A percentile compares a stretch with the other conserved stretches of the same genome.
Evolutionary conservation across 2,329 filamentous ascomycete genomes (phyloP).

Genomic region (Stagonosporopsis vannaccii): DNA sequence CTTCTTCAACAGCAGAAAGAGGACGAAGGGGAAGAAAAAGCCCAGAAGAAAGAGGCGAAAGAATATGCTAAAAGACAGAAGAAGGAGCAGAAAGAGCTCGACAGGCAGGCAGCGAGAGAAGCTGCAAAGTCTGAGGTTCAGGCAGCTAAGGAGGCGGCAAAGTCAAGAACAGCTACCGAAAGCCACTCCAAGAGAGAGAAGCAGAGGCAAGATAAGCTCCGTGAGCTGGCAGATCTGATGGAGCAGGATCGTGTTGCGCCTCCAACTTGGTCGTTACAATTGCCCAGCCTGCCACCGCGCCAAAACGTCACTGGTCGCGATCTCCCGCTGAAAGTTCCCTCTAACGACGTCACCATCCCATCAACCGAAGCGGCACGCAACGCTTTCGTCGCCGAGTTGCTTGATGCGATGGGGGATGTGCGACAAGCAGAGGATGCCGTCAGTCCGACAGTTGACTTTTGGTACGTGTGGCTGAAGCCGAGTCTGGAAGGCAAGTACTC

Average conservation of each 20-base stretch:
- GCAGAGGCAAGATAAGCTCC: not conserved
- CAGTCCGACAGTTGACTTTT: not conserved
- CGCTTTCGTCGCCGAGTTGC: not conserved
- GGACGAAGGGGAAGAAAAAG: too few relatives aligned
- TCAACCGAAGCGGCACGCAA: not conserved
- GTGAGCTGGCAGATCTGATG: not conserved
- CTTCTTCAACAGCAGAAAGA: not conserved
- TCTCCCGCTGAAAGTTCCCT: not conserved
- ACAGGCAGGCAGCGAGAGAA: not conserved
- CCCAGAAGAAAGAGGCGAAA: not conserved
- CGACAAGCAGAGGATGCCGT: not conserved
- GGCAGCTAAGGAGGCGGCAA: not conserved
- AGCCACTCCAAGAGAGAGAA: not conserved
- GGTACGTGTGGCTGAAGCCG: constrained; percentile 14
- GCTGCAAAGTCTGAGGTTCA: not conserved
- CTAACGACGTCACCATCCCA: not conserved
- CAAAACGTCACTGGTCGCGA: not conserved
- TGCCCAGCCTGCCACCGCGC: not conserved
- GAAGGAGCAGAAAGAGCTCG: not conserved
- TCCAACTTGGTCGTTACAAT: not conserved
- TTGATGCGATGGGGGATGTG: constrained; percentile 1
- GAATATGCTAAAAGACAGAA: not conserved
- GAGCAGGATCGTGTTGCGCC: not conserved
- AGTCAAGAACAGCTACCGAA: not conserved
- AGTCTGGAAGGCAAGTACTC: not conserved